phyloP scores from a whole-genome alignment of 1,284 basidiomycete species.

The Blastosporella zonata region DNA sequence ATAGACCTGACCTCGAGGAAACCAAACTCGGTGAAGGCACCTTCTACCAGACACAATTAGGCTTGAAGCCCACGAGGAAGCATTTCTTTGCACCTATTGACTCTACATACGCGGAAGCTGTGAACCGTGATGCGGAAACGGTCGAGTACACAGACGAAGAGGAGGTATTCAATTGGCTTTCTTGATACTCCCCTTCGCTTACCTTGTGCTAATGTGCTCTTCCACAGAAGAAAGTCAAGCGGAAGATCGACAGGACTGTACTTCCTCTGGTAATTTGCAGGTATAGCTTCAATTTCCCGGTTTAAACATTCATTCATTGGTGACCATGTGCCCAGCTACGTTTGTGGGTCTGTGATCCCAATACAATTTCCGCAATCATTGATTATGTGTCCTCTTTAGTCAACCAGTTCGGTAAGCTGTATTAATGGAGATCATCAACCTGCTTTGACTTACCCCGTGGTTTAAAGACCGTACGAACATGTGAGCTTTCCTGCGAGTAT shows the following conservation, averaged over 20 bases:
- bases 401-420: constrained; percentile 49
- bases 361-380: background rate
- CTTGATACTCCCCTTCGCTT: constrained; percentile 2
- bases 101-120: constrained; percentile 42
- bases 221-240: constrained; percentile 36
- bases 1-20: constrained; percentile 2
- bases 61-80: constrained; percentile 29
- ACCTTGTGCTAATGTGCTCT: no score
- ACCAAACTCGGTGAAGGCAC: constrained; percentile 24
- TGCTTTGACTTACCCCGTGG: background rate
- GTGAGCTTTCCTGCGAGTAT: constrained; percentile 27
- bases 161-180: constrained; percentile 32
- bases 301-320: background rate
- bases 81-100: constrained; percentile 49
- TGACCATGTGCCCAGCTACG: constrained; percentile 31
- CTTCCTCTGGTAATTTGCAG: constrained; percentile 47
- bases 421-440: no score
- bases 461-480: constrained; percentile 51
- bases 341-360: constrained; percentile 34
- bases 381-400: constrained; percentile 29
- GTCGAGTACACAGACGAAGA: constrained; percentile 46
- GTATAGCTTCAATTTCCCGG: constrained; percentile 23
- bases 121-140: constrained; percentile 44
- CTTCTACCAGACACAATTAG: constrained; percentile 31
- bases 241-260: constrained; percentile 47